These are phyloP conservation scores for Vaccinium macrocarpon DNA, from an alignment of 148 eudicot genomes.

Conservation along the genomic window DNA sequence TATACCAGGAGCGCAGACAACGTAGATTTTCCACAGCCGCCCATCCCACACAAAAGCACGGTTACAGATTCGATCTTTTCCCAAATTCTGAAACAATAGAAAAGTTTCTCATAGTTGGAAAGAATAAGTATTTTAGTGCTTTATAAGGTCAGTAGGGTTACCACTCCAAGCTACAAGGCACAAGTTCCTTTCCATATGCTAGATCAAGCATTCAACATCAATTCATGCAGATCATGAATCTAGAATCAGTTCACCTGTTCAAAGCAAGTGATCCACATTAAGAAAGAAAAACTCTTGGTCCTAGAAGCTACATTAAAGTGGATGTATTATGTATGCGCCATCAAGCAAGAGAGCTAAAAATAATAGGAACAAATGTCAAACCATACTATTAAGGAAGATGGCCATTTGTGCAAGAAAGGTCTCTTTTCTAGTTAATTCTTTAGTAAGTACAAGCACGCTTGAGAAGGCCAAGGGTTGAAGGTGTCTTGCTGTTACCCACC, in stretches of 20 bases:
- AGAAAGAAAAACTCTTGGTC: background rate
- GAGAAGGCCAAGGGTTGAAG: too few relatives aligned
- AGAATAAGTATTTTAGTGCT: background rate
- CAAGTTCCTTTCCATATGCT: too few relatives aligned
- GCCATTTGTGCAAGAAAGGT: background rate
- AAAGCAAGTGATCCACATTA: too few relatives aligned
- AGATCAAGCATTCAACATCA: too few relatives aligned
- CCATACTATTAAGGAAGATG: background rate
- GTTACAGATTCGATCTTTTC: slow-evolving; percentile 90
- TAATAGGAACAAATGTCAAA: background rate
- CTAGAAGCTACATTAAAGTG: background rate
- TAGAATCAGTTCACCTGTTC: too few relatives aligned
- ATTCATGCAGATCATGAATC: too few relatives aligned
- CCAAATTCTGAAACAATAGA: slow-evolving; percentile 55
- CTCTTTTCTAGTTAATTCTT: too few relatives aligned
- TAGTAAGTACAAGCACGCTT: too few relatives aligned
- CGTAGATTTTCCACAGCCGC: slow-evolving; percentile 97
- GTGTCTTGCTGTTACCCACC: too few relatives aligned
- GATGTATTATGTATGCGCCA: background rate
- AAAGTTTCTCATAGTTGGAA: background rate
- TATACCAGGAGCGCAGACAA: slow-evolving; percentile 88
- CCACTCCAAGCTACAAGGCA: too few relatives aligned
- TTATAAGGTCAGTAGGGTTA: background rate
- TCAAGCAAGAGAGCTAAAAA: background rate
- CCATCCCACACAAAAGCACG: slow-evolving; percentile 85